Percentiles rank a stretch among this genome's conserved stretches.
Conservation (phyloP, 257 asterid genomes). For the Solanum bulbocastanum region DNA sequence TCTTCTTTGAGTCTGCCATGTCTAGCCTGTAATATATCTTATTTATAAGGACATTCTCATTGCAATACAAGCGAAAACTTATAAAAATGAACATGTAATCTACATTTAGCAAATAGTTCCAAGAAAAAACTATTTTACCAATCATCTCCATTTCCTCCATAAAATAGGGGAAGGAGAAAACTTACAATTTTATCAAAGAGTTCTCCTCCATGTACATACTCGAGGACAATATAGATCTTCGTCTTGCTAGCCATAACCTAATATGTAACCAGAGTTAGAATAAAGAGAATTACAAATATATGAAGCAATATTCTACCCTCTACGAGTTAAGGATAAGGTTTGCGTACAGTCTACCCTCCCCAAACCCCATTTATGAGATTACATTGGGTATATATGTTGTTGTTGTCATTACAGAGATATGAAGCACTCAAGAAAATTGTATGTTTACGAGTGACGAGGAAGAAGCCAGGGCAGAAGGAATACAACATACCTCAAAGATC, state of each 20-base stretch:
- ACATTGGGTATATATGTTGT: background rate
- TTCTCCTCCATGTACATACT: conserved; percentile 76
- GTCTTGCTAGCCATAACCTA: conserved; percentile 83
- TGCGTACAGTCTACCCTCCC: background rate
- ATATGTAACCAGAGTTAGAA: background rate
- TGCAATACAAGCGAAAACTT: background rate
- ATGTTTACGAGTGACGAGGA: background rate
- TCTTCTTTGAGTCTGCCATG: conserved; percentile 64
- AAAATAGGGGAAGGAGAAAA: background rate
- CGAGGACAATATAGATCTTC: conserved; percentile 73
- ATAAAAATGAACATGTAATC: background rate
- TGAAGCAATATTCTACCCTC: background rate
- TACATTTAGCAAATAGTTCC: background rate
- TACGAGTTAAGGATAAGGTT: background rate
- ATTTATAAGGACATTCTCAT: background rate
- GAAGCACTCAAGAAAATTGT: background rate
- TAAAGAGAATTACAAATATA: background rate
- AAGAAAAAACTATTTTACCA: background rate
- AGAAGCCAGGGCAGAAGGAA: background rate
- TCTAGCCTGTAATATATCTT: conserved; percentile 36
- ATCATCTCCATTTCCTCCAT: background rate
- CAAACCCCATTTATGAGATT: background rate
- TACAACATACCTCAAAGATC: conserved; percentile 44
- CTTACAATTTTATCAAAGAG: conserved; percentile 81
- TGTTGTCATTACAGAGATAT: background rate